Evolutionary conservation across 2,329 filamentous ascomycete species (phyloP).

Genomic region (Paraphaeosphaeria sporulosa): DNA sequence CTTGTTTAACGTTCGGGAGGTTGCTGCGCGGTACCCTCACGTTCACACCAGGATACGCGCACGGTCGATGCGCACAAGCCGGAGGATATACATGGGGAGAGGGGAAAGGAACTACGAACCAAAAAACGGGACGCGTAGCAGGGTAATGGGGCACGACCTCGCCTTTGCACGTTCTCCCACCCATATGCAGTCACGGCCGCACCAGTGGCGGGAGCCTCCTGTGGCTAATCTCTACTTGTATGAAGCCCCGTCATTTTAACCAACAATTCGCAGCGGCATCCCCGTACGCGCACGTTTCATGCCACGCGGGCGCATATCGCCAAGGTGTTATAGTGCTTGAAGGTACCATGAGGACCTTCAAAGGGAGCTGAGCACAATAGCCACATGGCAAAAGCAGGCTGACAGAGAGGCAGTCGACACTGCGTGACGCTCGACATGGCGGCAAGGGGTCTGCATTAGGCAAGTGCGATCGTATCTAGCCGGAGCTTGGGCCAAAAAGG

Average conservation of each 20-base stretch:
- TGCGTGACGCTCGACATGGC: neutral
- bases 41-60: neutral
- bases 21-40: neutral
- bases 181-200: neutral
- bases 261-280: slow-evolving; percentile 3
- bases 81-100: neutral
- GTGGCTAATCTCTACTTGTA: neutral
- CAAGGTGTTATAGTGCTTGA: neutral
- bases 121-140: neutral
- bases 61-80: neutral
- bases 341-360: no score
- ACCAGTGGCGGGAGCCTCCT: neutral
- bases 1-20: neutral
- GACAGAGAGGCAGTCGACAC: neutral
- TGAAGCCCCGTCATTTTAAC: neutral
- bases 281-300: neutral
- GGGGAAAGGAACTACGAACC: neutral
- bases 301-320: neutral
- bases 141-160: neutral
- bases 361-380: no score
- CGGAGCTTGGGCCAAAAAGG: neutral
- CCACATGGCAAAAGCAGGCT: neutral
- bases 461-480: neutral
- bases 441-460: neutral
- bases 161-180: neutral